A percentile compares a stretch with the other conserved stretches of the same genome.
phyloP scores from a whole-genome alignment of 2,329 filamentous ascomycete genomes.

The Aurifilum marmelostoma region DNA sequence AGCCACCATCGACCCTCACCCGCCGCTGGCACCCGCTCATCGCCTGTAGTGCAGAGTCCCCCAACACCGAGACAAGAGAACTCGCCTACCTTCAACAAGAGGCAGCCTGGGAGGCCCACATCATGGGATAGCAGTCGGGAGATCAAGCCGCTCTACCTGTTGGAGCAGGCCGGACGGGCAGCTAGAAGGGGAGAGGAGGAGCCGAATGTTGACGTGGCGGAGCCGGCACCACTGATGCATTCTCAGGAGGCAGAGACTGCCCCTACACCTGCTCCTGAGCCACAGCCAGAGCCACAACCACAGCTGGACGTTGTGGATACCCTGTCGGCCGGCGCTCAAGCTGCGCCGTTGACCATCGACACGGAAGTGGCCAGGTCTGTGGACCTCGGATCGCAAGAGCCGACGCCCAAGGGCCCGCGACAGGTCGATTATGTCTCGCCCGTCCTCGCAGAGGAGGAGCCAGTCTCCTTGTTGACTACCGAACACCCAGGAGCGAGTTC shows the following conservation, averaged over 20 bases:
- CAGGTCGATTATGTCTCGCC: slow-evolving; percentile 9
- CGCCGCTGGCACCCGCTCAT: slow-evolving; percentile 45
- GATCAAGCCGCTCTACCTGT: slow-evolving; percentile 79
- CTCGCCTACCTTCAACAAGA: slow-evolving; percentile 11
- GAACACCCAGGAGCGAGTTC: slow-evolving; percentile 3
- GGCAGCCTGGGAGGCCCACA: slow-evolving; percentile 49
- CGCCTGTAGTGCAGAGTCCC: slow-evolving; percentile 29
- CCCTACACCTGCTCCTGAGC: slow-evolving; percentile 40
- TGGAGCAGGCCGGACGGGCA: slow-evolving; percentile 60
- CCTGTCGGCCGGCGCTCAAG: slow-evolving; percentile 20
- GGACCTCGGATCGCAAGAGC: slow-evolving; percentile 64
- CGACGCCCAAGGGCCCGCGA: slow-evolving; percentile 57
- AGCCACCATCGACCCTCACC: slow-evolving; percentile 47
- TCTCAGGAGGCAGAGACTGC: slow-evolving; percentile 36
- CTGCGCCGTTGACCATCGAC: slow-evolving; percentile 44
- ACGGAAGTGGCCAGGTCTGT: slow-evolving; percentile 46
- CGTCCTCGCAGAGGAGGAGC: slow-evolving; percentile 3
- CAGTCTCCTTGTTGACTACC: background rate
- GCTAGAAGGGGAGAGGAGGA: slow-evolving; percentile 28
- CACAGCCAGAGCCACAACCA: slow-evolving; percentile 24
- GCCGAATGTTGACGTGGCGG: slow-evolving; percentile 44
- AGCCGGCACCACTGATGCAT: slow-evolving; percentile 48
- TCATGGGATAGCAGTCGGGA: slow-evolving; percentile 70
- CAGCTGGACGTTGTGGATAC: slow-evolving; percentile 38
- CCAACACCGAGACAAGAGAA: slow-evolving; percentile 29